Evolutionary conservation across 2,329 filamentous ascomycete species (phyloP), one percentile per base, ranked within the genome.

Genomic region (Microdochium bolleyi): DNA sequence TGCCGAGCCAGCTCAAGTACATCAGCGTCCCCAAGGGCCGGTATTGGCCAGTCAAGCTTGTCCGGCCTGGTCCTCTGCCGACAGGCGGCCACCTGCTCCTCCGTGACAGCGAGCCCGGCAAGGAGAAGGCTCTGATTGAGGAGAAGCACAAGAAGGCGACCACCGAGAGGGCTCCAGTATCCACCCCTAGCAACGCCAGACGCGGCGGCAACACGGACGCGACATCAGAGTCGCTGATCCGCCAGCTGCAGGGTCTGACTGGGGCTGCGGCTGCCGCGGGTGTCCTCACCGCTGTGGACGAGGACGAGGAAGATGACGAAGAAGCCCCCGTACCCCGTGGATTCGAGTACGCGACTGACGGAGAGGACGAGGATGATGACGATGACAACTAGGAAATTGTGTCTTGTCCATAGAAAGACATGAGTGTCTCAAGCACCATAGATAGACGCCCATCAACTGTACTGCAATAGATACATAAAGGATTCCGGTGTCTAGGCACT

Each of bases 1-100:
- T 99, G 49, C 94, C 92, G 1, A 83, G 84, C 49, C 94, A 99
- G 74, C 82, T 97, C 64, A 96, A 95, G 76, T 96, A 92, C 70
- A 89, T 99, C 65, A 95, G 84, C 70, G 96, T 99, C 78, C 84
- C 89, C 49, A 82, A 89, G 57, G 88, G 89, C 48, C 85, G 95
- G 61, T 99, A 96, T 72, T 89, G 88, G 77, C 92, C 94, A 34
- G 92, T 97, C 55, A 84, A 84, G 70, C 80, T 67, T 21, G 61
- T 67, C 38, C 60, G 65, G 34, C 57, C 64, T 19, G 64, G 63
- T 24, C 65, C 65, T 55, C 57, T 95, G 83, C 89, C 92, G 57
- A 97, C 92, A 44, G 92, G 94, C 59, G 94, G 94, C 59, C 90
- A 95, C 37, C 84, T 97, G 32, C 80, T 99, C n/a, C 83, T 99